These are phyloP conservation scores for Aureobasidium mangrovei DNA, from an alignment of 2,329 filamentous ascomycete genomes.

Conservation along the genomic window DNA sequence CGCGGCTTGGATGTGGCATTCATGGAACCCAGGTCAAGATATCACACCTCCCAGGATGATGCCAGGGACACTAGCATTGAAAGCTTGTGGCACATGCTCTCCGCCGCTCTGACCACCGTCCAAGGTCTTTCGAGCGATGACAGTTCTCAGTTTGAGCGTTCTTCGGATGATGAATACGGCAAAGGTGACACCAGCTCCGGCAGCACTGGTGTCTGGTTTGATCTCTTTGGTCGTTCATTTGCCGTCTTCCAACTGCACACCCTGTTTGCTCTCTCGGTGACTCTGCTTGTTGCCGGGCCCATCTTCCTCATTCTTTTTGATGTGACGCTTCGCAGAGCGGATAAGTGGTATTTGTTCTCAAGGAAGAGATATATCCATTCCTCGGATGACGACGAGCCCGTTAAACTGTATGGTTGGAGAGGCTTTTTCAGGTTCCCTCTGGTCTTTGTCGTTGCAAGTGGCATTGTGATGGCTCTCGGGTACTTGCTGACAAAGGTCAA, in stretches of 20 bases:
- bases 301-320: constrained; percentile 61
- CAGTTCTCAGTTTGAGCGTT: constrained; percentile 56
- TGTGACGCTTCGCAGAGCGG: constrained; percentile 57
- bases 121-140: constrained; percentile 61
- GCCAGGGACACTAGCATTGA: constrained; percentile 62
- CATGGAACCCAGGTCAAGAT: constrained; percentile 73
- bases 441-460: constrained; percentile 58
- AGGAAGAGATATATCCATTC: constrained; percentile 54
- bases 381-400: constrained; percentile 48
- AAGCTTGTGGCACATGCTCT: constrained; percentile 91
- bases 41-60: constrained; percentile 88
- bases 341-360: constrained; percentile 85
- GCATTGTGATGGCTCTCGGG: constrained; percentile 61
- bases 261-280: constrained; percentile 80
- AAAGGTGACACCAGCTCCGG: constrained; percentile 56
- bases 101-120: constrained; percentile 66
- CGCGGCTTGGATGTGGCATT: constrained; percentile 90
- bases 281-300: constrained; percentile 70
- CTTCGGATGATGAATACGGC: constrained; percentile 46
- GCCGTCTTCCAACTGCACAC: constrained; percentile 71
- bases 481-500: constrained; percentile 76
- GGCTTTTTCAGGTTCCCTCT: constrained; percentile 81
- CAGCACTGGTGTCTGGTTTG: constrained; percentile 76
- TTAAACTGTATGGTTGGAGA: constrained; percentile 63
- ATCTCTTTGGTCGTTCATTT: constrained; percentile 73